Base-by-base conservation (phyloP, 495 filamentous ascomycete genomes). In the Glonium stellatum region DNA sequence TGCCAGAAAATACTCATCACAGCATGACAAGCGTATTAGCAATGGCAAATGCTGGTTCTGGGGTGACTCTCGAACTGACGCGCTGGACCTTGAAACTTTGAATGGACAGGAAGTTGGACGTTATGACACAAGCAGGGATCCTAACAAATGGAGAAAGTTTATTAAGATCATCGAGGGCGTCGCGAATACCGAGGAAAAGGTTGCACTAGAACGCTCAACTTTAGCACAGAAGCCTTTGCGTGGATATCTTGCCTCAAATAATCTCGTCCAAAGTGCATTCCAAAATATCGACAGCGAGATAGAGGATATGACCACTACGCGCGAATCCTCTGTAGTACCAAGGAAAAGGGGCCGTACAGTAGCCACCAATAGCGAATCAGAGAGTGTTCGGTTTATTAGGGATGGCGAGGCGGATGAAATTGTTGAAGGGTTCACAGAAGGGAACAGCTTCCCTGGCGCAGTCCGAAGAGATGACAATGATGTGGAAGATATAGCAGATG, bases 51-150 rank as follows among this genome's bases (percentile, higher is more conserved):
- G 65, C 1, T 84, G 79, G 79, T 81, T 79, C 68, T 84, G 81
- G 80, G 79, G 75, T 18, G 80, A 84, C 50, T 73, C 71, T 48
- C 74, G 82, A 1, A 75, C 75, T 0, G 75, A 84, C 42, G 78
- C 79, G 0, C 75, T 85, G 4, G 80, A 78, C 31, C 53, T 85
- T 12, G 75, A 79, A 21, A 74, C 74, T 15, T 68, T 84, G 10
- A 83, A 83, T 59, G 79, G 80, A 0, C 57, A 75, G 1, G 77
- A 82, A 12, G 74, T 78, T 19, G 73, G 75, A 2, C 57, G 67
- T 19, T 76, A 72, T 18, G 78, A 77, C 39, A 67, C 70, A 1
- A 68, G 72, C 15, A 74, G 80, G 13, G 71, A 79, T 49, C 66
- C 75, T 6, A 67, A 67, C 41, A 72, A 71, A 59, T 81, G 78